Conservation (phyloP, 139 green algal genomes). For the Chlorella sp. region DNA sequence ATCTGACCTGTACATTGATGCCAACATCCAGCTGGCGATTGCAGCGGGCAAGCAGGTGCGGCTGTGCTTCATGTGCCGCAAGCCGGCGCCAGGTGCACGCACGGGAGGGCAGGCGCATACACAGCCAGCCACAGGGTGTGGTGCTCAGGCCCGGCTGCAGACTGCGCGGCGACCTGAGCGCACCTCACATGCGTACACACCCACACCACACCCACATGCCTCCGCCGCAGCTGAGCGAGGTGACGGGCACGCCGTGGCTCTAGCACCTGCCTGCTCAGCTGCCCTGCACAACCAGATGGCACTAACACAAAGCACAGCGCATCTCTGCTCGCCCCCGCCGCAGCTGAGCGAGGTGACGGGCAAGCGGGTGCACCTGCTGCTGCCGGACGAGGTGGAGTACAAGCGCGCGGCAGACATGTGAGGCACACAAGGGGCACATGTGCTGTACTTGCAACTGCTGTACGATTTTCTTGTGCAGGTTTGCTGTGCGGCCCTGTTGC, state of each 20-base stretch:
- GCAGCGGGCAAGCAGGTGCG: constrained; percentile 65
- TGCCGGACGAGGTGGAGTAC: constrained; percentile 86
- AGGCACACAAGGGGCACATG: background rate
- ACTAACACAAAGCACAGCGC: background rate
- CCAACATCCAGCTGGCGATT: constrained; percentile 88
- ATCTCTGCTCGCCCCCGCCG: background rate
- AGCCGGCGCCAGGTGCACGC: too few relatives aligned
- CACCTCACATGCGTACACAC: background rate
- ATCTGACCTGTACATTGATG: constrained; percentile 91
- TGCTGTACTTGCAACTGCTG: too few relatives aligned
- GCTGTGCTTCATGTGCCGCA: background rate
- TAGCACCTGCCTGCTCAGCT: background rate
- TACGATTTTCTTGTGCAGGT: too few relatives aligned
- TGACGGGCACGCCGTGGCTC: background rate
- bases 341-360: constrained; percentile 39
- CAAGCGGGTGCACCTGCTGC: constrained; percentile 79
- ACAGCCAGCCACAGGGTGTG: too few relatives aligned
- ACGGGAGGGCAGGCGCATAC: too few relatives aligned
- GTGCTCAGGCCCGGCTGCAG: too few relatives aligned
- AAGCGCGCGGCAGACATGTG: constrained; percentile 75
- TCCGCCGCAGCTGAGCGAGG: background rate
- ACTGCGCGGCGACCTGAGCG: background rate
- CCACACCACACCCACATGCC: background rate
- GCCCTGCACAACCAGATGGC: background rate
- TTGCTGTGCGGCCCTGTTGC: background rate